Evolutionary conservation across 306 rosid genomes (phyloP).

Genomic region (Gleditsia sinensis): DNA sequence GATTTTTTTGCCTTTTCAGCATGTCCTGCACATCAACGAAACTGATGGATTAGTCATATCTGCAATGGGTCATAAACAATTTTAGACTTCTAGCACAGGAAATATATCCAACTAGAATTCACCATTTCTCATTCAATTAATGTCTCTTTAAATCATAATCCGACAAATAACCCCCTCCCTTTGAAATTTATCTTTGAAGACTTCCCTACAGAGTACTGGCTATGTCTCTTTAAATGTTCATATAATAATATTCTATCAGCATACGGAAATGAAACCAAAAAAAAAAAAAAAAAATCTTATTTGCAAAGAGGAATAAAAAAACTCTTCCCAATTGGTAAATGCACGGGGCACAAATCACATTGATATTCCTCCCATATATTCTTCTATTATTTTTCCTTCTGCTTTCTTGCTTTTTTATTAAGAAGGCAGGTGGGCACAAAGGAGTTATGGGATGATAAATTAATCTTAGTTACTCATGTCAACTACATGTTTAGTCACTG

Average conservation of each 20-base stretch:
- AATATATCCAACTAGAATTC: slow-evolving; percentile 4
- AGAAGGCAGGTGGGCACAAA: not conserved
- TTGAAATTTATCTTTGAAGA: not conserved
- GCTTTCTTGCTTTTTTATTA: not conserved
- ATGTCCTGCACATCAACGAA: slow-evolving; percentile 53
- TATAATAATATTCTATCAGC: not conserved
- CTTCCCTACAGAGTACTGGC: not conserved
- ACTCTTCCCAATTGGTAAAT: not conserved
- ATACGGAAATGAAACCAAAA: not conserved
- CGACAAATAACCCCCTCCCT: not conserved
- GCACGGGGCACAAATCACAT: not conserved
- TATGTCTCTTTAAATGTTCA: not conserved
- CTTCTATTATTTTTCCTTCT: not conserved
- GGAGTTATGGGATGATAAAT: not conserved
- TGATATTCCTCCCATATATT: not conserved
- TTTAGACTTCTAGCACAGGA: not conserved
- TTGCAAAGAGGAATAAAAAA: not conserved
- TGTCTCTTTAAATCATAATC: not conserved
- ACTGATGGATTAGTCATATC: not conserved
- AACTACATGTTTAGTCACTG: slow-evolving; percentile 17
- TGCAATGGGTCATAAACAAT: not conserved
- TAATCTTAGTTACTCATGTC: not conserved
- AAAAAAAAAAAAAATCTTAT: too few species aligned
- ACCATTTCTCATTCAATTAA: not conserved
- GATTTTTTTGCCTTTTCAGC: slow-evolving; percentile 63